Evolutionary conservation across 768 basidiomycete species (phyloP).

Genomic region (Tulasnella sp.): DNA sequence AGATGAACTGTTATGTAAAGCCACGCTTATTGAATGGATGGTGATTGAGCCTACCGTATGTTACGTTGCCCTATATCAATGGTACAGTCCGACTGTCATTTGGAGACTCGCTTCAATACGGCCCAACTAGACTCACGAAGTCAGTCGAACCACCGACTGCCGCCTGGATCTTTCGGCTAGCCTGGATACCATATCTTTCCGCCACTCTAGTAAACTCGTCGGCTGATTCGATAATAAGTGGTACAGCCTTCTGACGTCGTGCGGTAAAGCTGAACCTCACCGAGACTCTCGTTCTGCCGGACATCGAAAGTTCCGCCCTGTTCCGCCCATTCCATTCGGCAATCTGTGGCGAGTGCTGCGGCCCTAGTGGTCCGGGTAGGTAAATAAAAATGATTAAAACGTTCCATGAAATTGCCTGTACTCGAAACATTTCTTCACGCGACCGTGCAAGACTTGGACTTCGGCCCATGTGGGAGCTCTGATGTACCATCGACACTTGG

Average conservation of each 20-base stretch:
- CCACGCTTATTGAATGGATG: background rate
- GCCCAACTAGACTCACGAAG: conserved; percentile 53
- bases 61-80: conserved; percentile 63
- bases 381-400: background rate
- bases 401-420: conserved; percentile 38
- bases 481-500: conserved; percentile 66
- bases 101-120: background rate
- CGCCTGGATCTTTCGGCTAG: conserved; percentile 58
- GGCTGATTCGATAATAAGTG: conserved; percentile 42
- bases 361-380: conserved; percentile 37
- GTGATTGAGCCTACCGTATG: conserved; percentile 23
- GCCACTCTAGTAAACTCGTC: conserved; percentile 61
- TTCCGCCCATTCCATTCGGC: conserved; percentile 47
- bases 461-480: conserved; percentile 67
- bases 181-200: conserved; percentile 49
- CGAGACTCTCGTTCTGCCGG: conserved; percentile 62
- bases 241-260: conserved; percentile 38
- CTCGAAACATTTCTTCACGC: conserved; percentile 71
- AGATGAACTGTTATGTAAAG: background rate
- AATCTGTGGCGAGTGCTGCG: conserved; percentile 53
- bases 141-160: conserved; percentile 75
- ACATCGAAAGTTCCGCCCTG: conserved; percentile 50
- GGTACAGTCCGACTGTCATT: background rate
- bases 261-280: conserved; percentile 61
- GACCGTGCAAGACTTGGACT: conserved; percentile 52